These are phyloP conservation scores for Coniochaeta prunicola DNA, from an alignment of 2,329 filamentous ascomycete species.

Conservation along the genomic window DNA sequence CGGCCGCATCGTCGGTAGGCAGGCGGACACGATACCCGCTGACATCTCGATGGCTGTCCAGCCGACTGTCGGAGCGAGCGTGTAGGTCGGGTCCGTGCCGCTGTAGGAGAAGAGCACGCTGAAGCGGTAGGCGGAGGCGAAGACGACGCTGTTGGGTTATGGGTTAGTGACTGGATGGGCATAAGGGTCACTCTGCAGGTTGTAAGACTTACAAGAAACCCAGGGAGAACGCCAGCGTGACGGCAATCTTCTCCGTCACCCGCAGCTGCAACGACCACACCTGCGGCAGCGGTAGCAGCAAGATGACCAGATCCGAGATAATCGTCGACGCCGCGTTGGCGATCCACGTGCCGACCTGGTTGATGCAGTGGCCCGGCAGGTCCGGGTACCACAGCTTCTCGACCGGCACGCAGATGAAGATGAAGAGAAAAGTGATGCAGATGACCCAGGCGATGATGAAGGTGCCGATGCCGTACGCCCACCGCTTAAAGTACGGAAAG, in stretches of 20 bases:
- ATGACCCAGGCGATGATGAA: slow-evolving; percentile 41
- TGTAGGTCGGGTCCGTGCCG: slow-evolving; percentile 33
- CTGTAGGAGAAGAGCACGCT: slow-evolving; percentile 37
- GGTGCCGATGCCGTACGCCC: slow-evolving; percentile 29
- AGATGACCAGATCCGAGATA: slow-evolving; percentile 36
- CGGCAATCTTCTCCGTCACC: slow-evolving; percentile 31
- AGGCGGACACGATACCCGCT: slow-evolving; percentile 44
- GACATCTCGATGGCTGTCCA: slow-evolving; percentile 43
- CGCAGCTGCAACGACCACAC: slow-evolving; percentile 25
- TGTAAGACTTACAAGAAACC: neutral
- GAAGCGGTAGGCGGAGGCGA: slow-evolving; percentile 40
- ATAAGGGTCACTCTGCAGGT: neutral
- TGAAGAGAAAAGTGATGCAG: slow-evolving; percentile 38
- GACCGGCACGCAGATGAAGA: slow-evolving; percentile 45
- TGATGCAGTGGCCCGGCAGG: slow-evolving; percentile 37
- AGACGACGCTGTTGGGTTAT: slow-evolving; percentile 29
- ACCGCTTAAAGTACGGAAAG: slow-evolving; percentile 32
- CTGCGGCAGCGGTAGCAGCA: slow-evolving; percentile 30
- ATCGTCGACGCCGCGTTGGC: slow-evolving; percentile 40
- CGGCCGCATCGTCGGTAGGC: slow-evolving; percentile 43
- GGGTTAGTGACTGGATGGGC: slow-evolving; percentile 2
- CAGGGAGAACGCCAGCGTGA: slow-evolving; percentile 31
- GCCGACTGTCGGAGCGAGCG: slow-evolving; percentile 34
- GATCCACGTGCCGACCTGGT: slow-evolving; percentile 42
- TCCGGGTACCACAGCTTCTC: slow-evolving; percentile 39